phyloP scores from a whole-genome alignment of 2,329 filamentous ascomycete species.

The Cladophialophora carrionii region DNA sequence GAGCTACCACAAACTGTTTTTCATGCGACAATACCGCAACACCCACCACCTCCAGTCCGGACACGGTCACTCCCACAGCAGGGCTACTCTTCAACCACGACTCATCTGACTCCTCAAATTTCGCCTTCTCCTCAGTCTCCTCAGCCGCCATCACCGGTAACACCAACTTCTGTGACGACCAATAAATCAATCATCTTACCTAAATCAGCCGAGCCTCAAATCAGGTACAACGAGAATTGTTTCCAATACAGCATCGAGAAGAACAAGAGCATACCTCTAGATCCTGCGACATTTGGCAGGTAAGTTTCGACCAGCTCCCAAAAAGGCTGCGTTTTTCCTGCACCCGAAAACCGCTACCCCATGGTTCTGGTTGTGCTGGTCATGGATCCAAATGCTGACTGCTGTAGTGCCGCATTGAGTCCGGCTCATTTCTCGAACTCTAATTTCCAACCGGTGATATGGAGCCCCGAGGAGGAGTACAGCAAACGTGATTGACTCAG shows the following conservation, averaged over 20 bases:
- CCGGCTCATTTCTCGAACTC: conserved; percentile 53
- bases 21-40: conserved; percentile 5
- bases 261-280: conserved; percentile 29
- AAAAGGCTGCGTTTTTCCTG: not conserved
- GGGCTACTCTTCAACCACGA: conserved; percentile 21
- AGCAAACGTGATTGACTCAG: conserved; percentile 24
- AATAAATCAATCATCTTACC: conserved; percentile 1
- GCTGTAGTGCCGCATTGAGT: conserved; percentile 49
- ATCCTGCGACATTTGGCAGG: conserved; percentile 30
- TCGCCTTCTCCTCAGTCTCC: conserved; percentile 25
- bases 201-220: conserved; percentile 23
- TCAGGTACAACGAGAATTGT: conserved; percentile 29
- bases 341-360: not conserved
- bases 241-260: conserved; percentile 22
- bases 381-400: not conserved
- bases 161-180: conserved; percentile 14
- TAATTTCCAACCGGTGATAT: conserved; percentile 52
- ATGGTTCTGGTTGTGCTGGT: not conserved
- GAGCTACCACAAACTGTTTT: conserved; percentile 7
- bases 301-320: conserved; percentile 10
- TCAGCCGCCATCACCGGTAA: conserved; percentile 21
- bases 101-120: conserved; percentile 19
- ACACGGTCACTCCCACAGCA: conserved; percentile 19
- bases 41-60: conserved; percentile 16
- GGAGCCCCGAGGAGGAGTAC: conserved; percentile 46